Evolutionary conservation across 2,329 filamentous ascomycete genomes (phyloP).

Genomic region (Zopfia rhizophila): DNA sequence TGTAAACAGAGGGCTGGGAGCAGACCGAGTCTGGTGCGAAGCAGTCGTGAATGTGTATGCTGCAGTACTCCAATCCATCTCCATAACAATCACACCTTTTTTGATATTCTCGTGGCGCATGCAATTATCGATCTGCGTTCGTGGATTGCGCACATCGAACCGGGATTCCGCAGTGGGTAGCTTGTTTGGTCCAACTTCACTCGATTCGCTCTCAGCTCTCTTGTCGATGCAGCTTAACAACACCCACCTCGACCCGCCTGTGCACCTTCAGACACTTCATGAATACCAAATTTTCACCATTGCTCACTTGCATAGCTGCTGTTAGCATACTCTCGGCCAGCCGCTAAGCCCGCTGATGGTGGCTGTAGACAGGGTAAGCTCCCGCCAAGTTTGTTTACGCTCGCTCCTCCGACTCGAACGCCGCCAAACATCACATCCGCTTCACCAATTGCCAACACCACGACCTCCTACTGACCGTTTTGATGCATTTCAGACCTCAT

Average conservation of each 20-base stretch:
- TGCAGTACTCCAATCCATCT: too few species aligned
- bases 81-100: not conserved
- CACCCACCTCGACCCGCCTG: too few species aligned
- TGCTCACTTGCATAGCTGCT: constrained; percentile 1
- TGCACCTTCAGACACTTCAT: too few species aligned
- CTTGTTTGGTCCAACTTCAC: not conserved
- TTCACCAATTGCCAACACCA: constrained; percentile 12
- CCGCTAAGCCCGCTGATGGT: not conserved
- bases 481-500: constrained; percentile 20
- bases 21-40: not conserved
- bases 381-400: constrained; percentile 10
- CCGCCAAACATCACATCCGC: constrained; percentile 18
- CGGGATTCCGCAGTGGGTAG: not conserved
- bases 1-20: not conserved
- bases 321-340: not conserved
- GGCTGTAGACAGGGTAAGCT: constrained; percentile 6
- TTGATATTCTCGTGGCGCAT: not conserved
- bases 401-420: not conserved
- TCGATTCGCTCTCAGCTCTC: too few species aligned
- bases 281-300: not conserved
- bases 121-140: not conserved
- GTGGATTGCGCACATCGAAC: not conserved
- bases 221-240: too few species aligned
- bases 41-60: too few species aligned
- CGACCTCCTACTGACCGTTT: constrained; percentile 14